Evolutionary conservation across 2,329 filamentous ascomycete species (phyloP).

Genomic region (Fusarium dlaminii): DNA sequence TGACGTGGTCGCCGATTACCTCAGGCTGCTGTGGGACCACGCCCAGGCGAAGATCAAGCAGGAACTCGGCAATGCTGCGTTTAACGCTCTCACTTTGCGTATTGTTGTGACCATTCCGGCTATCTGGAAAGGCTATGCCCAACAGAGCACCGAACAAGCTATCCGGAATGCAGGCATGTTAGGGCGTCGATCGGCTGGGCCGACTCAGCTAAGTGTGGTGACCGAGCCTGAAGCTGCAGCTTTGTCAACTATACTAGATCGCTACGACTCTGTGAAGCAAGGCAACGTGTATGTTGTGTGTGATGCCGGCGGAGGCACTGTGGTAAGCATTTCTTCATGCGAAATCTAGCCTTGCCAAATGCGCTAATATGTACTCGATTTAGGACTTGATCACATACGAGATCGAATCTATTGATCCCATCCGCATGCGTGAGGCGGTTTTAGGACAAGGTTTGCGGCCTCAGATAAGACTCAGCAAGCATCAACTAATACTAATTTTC

Average conservation of each 20-base stretch:
- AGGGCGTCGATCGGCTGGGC: not conserved
- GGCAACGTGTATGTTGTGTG: not conserved
- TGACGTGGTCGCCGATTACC: not conserved
- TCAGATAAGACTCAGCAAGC: fast-evolving
- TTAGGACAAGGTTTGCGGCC: not conserved
- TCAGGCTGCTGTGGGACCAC: not conserved
- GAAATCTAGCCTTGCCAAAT: not conserved
- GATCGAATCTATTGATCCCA: not conserved
- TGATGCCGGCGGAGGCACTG: not conserved
- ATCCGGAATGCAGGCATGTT: not conserved
- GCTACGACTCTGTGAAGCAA: not conserved
- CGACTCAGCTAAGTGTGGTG: not conserved
- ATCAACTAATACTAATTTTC: not conserved
- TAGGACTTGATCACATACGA: not conserved
- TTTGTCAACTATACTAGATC: not conserved
- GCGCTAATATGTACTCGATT: not conserved
- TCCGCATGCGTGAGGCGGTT: not conserved
- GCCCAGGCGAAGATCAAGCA: not conserved
- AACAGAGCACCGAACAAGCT: not conserved
- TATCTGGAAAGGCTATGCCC: not conserved
- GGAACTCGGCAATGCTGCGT: not conserved
- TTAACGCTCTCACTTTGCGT: not conserved
- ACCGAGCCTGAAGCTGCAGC: not conserved
- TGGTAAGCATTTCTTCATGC: not conserved
- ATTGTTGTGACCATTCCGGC: not conserved